Evolutionary conservation across 2,329 filamentous ascomycete genomes (phyloP), one percentile per base, ranked within the genome.

Genomic region (Penicillium griseofulvum): DNA sequence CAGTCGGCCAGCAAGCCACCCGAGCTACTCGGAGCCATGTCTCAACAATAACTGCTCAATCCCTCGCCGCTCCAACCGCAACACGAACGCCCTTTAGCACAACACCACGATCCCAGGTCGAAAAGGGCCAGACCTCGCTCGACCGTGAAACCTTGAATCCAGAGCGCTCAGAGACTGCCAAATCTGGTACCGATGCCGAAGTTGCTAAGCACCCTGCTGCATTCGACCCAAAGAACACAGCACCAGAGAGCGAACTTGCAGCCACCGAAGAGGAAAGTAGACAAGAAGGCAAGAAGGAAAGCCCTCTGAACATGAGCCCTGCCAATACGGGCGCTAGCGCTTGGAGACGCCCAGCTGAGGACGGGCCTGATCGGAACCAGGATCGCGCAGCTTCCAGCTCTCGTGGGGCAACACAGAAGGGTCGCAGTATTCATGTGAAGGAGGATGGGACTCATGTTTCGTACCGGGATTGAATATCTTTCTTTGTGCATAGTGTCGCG

Each of bases 151-250:
- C 80, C 3, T 80, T 95, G 33, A 83, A 87, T 55, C 85, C 88
- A 0, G 79, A 83, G 33, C 74, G 81, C 2, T 84, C 81, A 51
- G 89, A 95, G 69, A 84, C 87, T 73, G 83, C 84, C 54, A 84
- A 87, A 68, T 85, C 84, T 47, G 88, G 84, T 4, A 83, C 83
- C 0, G 89, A 86, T 61, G 76, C 86, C 43, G 79, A 83, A 12
- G 81, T 86, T 0, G 79, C 81, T 0, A 76, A 80, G 29, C 76
- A 82, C 54, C 79, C 86, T 39, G 81, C 86, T 0, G 87, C 91
- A 1, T 95, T 89, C 72, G 81, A 90, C 68, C 84, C 86, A 0
- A 73, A 79, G 52, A 83, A 83, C 69, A 92, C 88, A 26, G 76
- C 80, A 19, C 90, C 90, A 0, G 86, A 91, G 68, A 67, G 73